phyloP scores from a whole-genome alignment of 805 yeast species.

The Saccharomycopsis olivae region DNA sequence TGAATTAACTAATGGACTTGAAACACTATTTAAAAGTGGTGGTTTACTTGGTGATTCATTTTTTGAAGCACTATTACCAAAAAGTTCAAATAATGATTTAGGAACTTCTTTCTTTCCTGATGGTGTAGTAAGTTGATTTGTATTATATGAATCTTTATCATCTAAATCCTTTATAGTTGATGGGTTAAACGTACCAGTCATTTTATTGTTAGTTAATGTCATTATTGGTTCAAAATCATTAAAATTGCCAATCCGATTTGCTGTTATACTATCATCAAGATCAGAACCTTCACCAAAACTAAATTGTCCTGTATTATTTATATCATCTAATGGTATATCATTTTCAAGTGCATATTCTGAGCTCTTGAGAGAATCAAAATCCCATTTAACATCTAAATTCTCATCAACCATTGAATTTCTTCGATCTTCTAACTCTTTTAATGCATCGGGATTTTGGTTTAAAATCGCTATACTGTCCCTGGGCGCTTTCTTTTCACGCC shows the following conservation, averaged over 20 bases:
- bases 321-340: slow-evolving; percentile 35
- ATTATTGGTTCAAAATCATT: slow-evolving; percentile 14
- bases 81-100: slow-evolving; percentile 57
- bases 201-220: slow-evolving; percentile 8
- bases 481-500: slow-evolving; percentile 59
- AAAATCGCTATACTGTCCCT: slow-evolving; percentile 37
- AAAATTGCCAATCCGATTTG: slow-evolving; percentile 7
- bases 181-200: slow-evolving; percentile 8
- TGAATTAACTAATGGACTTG: slow-evolving; percentile 19
- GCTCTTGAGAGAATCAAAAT: slow-evolving; percentile 72
- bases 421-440: slow-evolving; percentile 18
- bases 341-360: slow-evolving; percentile 65
- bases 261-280: slow-evolving; percentile 1
- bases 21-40: slow-evolving; percentile 10
- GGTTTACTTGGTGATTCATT: slow-evolving; percentile 21
- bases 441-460: slow-evolving; percentile 25
- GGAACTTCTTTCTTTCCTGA: slow-evolving; percentile 43
- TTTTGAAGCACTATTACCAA: slow-evolving; percentile 39
- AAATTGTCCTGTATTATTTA: neutral
- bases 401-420: slow-evolving; percentile 7
- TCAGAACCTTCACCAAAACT: slow-evolving; percentile 4
- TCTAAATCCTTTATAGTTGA: slow-evolving; percentile 11
- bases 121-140: neutral
- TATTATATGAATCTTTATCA: neutral
- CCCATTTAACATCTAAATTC: slow-evolving; percentile 62